Evolutionary conservation across 139 green algal species (phyloP).

Genomic region (Astrephomene gubernaculifera): DNA sequence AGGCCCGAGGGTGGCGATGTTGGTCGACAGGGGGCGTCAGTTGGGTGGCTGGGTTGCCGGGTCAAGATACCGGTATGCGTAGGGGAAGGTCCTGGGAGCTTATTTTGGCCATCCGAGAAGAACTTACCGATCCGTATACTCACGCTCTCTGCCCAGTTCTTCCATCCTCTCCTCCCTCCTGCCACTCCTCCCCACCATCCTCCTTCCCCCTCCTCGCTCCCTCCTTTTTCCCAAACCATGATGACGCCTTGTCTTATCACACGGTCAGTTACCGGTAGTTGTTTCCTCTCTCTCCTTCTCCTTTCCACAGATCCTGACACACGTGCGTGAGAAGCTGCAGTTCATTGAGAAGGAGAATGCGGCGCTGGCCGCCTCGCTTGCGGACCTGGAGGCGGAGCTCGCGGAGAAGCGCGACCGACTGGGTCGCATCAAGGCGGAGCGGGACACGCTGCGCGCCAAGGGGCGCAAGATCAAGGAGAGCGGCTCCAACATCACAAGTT

Average conservation of each 20-base stretch:
- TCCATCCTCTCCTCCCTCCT: background rate
- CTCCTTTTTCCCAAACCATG: no score
- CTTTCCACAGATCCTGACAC: conserved; percentile 77
- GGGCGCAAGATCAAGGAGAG: conserved; percentile 64
- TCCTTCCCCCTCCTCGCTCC: no score
- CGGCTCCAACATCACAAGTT: conserved; percentile 66
- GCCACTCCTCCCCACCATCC: background rate
- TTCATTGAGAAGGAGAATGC: conserved; percentile 81
- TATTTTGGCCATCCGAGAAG: no score
- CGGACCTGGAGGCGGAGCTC: conserved; percentile 55
- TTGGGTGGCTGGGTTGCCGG: no score
- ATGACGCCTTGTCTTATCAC: no score
- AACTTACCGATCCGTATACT: no score
- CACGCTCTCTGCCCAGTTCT: no score
- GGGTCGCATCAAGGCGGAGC: conserved; percentile 44
- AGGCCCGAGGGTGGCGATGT: no score
- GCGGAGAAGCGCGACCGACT: conserved; percentile 46
- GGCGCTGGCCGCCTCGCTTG: conserved; percentile 47
- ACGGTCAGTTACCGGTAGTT: no score
- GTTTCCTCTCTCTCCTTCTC: background rate
- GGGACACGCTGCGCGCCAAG: conserved; percentile 62
- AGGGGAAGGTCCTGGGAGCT: no score
- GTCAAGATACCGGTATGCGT: no score
- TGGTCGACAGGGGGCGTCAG: no score
- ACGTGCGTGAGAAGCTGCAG: conserved; percentile 90